These are phyloP conservation scores for Lachnum nothofagi DNA, from an alignment of 2,329 filamentous ascomycete species.

Conservation along the genomic window DNA sequence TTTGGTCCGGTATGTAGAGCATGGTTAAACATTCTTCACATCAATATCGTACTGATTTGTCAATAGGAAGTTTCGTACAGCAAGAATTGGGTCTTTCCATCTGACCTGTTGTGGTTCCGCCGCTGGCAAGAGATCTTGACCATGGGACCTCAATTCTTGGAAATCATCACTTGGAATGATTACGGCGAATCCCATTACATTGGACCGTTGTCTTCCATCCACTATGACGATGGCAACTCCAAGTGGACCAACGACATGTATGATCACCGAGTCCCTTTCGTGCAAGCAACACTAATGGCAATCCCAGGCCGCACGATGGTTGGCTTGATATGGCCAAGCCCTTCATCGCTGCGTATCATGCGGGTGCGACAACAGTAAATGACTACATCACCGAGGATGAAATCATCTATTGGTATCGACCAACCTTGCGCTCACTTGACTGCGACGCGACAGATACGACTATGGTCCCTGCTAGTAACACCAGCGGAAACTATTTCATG, in stretches of 20 bases:
- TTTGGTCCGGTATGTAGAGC: slow-evolving; percentile 41
- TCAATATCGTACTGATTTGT: slow-evolving; percentile 31
- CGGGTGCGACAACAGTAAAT: slow-evolving; percentile 11
- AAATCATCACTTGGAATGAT: slow-evolving; percentile 45
- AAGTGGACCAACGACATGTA: slow-evolving; percentile 33
- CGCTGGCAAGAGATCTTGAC: slow-evolving; percentile 40
- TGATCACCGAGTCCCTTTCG: background rate
- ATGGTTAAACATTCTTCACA: slow-evolving; percentile 27
- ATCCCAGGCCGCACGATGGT: slow-evolving; percentile 41
- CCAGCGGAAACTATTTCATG: slow-evolving; percentile 24
- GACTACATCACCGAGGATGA: slow-evolving; percentile 26
- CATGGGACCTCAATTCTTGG: slow-evolving; percentile 40
- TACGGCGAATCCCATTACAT: slow-evolving; percentile 51
- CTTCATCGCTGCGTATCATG: slow-evolving; percentile 23
- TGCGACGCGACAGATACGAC: slow-evolving; percentile 34
- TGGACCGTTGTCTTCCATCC: slow-evolving; percentile 39
- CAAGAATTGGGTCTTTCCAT: slow-evolving; percentile 41
- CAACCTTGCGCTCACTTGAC: slow-evolving; percentile 26
- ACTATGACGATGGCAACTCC: slow-evolving; percentile 32
- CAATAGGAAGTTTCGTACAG: slow-evolving; percentile 28
- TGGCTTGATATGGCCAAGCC: slow-evolving; percentile 36
- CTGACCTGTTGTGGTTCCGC: slow-evolving; percentile 36
- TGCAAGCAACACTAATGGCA: slow-evolving; percentile 25
- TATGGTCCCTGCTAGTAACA: slow-evolving; percentile 21
- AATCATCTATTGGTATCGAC: slow-evolving; percentile 40